Base-by-base conservation (phyloP, 2,329 filamentous ascomycete species). In the Verticillium alfalfae region DNA sequence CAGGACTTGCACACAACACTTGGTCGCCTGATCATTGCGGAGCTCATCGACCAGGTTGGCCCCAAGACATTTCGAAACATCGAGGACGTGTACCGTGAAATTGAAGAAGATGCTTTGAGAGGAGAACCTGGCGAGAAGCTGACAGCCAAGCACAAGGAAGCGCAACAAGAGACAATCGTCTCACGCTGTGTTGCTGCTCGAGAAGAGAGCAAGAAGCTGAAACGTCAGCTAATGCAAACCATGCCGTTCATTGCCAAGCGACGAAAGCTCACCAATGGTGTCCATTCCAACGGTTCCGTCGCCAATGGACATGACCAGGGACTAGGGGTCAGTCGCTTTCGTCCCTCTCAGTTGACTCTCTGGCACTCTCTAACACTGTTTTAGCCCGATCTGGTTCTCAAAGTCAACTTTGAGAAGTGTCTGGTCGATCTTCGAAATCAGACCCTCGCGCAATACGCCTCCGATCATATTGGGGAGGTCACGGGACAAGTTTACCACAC, bases 371-470 rank as follows among this genome's bases (percentile, higher is more conserved):
- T 56, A 15, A 56, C 54, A 4, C 6, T 36, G n/a, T 15, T 26
- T 1, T 70, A 96, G 88, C 84, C 86, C 58, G 84, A 90, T 62
- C 80, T 93, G 66, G 82, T 93, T 39, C 80, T 98, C 57, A 86
- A 89, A 34, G 81, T 97, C 60, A 97, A 97, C 71, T 89, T 92
- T 69, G 89, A 93, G 61, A 96, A 94, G 73, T 91, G 92, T 63
- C 80, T 89, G 7, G 91, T 97, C 10, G 88, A 91, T 58, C 81
- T 97, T 65, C 91, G 94, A 61, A 97, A 92, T 68, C 84, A 88
- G 66, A 86, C 87, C 22, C 86, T 98, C 2, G 86, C 89, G 59
- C 81, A 87, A n/a, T 84, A 93, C 61, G 92, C 88, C 1, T 82
- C 87, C 59, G 85, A 90, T 60, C 81, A 84, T 37, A 83, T 95